A percentile compares a stretch with the other conserved stretches of the same genome.
Evolutionary conservation across 192 early-diverging fungal species (phyloP).

Genomic region (Allomyces arbusculus): DNA sequence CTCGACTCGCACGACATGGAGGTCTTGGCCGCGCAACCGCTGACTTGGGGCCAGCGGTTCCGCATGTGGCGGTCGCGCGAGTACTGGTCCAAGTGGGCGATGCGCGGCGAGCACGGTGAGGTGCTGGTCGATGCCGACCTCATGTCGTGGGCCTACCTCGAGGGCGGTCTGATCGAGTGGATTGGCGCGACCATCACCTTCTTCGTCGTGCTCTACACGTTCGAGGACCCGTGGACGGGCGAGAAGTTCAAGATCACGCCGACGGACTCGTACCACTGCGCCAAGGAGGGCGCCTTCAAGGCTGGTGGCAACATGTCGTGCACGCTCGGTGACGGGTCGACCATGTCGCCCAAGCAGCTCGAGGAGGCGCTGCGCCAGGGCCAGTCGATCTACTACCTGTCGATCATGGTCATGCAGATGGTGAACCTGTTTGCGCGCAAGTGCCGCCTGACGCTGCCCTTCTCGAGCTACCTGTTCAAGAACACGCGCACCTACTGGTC

Average conservation of each 20-base stretch:
- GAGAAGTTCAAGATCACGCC: constrained; percentile 17
- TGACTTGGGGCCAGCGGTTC: constrained; percentile 7
- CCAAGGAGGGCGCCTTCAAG: constrained; percentile 6
- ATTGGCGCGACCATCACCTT: constrained; percentile 48
- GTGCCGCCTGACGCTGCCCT: constrained; percentile 49
- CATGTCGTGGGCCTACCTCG: constrained; percentile 69
- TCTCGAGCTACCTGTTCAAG: constrained; percentile 60
- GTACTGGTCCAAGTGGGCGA: constrained; percentile 36
- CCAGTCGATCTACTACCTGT: constrained; percentile 55
- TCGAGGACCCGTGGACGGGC: constrained; percentile 7
- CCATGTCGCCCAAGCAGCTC: constrained; percentile 29
- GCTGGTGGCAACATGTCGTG: constrained; percentile 8
- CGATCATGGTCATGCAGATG: constrained; percentile 69
- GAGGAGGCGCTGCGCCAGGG: constrained; percentile 51
- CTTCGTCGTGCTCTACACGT: constrained; percentile 62
- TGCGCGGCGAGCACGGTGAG: constrained; percentile 59
- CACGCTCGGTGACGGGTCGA: constrained; percentile 10
- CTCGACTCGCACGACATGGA: constrained; percentile 12
- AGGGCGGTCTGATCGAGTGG: constrained; percentile 58
- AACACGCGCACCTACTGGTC: constrained; percentile 56
- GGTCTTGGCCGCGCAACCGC: constrained; percentile 7
- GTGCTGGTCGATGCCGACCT: constrained; percentile 64
- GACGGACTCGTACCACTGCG: constrained; percentile 17
- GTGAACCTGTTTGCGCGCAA: constrained; percentile 93
- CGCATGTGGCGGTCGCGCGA: constrained; percentile 9